Conservation (phyloP, 2,329 filamentous ascomycete species). For the Sporothrix schenckii region DNA sequence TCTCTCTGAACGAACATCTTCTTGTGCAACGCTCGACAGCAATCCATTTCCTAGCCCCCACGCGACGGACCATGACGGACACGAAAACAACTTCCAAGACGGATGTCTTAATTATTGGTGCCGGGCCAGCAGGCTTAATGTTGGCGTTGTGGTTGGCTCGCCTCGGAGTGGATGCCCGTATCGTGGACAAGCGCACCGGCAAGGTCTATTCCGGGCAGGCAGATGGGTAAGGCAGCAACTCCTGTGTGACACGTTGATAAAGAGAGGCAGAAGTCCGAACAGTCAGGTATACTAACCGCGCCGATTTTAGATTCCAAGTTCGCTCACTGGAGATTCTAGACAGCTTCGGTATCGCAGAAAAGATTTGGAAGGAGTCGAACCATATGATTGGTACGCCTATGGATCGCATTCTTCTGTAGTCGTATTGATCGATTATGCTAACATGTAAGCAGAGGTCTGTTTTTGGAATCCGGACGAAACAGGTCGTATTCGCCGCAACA, state of each 20-base stretch:
- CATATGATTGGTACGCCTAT: constrained; percentile 57
- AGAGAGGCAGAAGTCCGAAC: too few relatives aligned
- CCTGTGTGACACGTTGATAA: not conserved
- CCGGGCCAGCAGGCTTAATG: constrained; percentile 47
- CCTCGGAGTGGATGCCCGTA: constrained; percentile 47
- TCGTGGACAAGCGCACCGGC: constrained; percentile 50
- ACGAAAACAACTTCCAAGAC: constrained; percentile 29
- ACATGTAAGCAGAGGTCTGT: constrained; percentile 49
- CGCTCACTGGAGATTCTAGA: constrained; percentile 75
- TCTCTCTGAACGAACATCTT: not conserved
- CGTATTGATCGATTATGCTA: not conserved
- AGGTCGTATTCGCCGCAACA: constrained; percentile 60
- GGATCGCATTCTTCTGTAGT: not conserved
- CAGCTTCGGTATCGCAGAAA: constrained; percentile 67
- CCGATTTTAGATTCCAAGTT: constrained; percentile 50
- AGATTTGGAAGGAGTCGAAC: constrained; percentile 67
- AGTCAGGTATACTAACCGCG: not conserved
- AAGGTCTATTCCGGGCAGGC: constrained; percentile 50
- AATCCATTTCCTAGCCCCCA: not conserved
- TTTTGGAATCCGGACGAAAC: constrained; percentile 65
- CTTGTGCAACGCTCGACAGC: not conserved
- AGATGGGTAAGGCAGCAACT: constrained; percentile 42
- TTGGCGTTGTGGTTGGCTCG: constrained; percentile 49
- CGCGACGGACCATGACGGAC: constrained; percentile 14
- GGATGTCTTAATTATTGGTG: constrained; percentile 38